Evolutionary conservation across 305 asterid genomes (phyloP).

Genomic region (Rubia balearica): DNA sequence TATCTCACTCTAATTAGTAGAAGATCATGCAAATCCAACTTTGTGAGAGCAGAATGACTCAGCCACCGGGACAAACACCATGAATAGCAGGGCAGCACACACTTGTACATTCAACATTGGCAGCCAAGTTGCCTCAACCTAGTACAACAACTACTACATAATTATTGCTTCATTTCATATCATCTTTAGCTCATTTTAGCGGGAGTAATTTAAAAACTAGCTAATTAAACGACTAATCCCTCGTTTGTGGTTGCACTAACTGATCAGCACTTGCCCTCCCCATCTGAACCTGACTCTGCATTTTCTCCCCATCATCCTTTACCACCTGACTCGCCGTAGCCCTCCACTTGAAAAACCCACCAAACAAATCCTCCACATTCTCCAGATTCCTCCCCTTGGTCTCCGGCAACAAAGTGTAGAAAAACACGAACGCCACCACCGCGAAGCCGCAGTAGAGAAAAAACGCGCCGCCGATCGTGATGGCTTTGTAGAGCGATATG

Average conservation of each 20-base stretch:
- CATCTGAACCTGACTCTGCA: constrained; percentile 12
- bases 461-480: constrained; percentile 62
- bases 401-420: constrained; percentile 60
- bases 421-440: constrained; percentile 38
- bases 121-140: not conserved
- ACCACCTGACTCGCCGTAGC: constrained; percentile 31
- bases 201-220: not conserved
- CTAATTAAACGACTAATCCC: not conserved
- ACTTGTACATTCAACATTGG: not conserved
- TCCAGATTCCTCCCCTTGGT: constrained; percentile 66
- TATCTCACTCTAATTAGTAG: too few relatives aligned
- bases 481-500: constrained; percentile 33
- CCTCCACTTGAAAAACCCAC: constrained; percentile 62
- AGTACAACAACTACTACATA: not conserved
- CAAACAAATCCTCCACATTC: constrained; percentile 67
- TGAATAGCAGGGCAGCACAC: too few relatives aligned
- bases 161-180: not conserved
- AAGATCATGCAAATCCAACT: too few relatives aligned
- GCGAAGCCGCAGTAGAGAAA: constrained; percentile 49
- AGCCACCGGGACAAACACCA: too few relatives aligned
- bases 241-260: not conserved
- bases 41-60: too few relatives aligned
- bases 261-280: not conserved
- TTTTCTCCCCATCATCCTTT: constrained; percentile 3
- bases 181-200: not conserved